These are phyloP conservation scores for Paramecium bursaria DNA, from an alignment of 73 alveolate genomes.

Conservation along the genomic window DNA sequence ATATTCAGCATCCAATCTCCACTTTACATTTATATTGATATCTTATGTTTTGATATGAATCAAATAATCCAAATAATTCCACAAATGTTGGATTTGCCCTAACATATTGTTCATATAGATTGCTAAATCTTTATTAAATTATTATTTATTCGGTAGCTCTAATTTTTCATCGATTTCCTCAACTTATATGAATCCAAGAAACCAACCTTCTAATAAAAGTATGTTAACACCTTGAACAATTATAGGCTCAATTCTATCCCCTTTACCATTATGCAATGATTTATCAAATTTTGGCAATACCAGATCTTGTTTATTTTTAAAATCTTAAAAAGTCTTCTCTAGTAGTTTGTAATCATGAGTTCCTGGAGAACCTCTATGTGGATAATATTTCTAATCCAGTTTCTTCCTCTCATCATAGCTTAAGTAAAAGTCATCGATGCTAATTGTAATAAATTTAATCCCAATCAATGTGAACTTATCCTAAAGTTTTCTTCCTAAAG, in stretches of 20 bases:
- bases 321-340: background rate
- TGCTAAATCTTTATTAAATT: constrained; percentile 7
- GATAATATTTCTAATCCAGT: constrained; percentile 6
- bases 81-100: background rate
- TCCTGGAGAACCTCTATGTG: constrained; percentile 58
- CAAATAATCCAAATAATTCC: constrained; percentile 22
- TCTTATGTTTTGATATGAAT: constrained; percentile 10
- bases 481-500: constrained; percentile 16
- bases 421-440: constrained; percentile 53
- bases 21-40: constrained; percentile 10
- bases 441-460: constrained; percentile 3
- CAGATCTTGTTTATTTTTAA: background rate
- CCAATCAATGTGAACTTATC: background rate
- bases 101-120: background rate
- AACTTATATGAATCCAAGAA: constrained; percentile 34
- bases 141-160: background rate
- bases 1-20: constrained; percentile 61
- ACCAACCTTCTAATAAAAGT: constrained; percentile 52
- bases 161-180: background rate
- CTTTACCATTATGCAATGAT: constrained; percentile 37
- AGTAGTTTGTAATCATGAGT: constrained; percentile 25
- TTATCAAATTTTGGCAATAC: constrained; percentile 39
- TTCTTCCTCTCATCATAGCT: constrained; percentile 2
- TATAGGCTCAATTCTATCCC: constrained; percentile 41
- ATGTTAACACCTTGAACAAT: no score